Evolutionary conservation across 1,284 basidiomycete species (phyloP), one percentile per base, ranked within the genome.

Genomic region (Trametes polyzona): DNA sequence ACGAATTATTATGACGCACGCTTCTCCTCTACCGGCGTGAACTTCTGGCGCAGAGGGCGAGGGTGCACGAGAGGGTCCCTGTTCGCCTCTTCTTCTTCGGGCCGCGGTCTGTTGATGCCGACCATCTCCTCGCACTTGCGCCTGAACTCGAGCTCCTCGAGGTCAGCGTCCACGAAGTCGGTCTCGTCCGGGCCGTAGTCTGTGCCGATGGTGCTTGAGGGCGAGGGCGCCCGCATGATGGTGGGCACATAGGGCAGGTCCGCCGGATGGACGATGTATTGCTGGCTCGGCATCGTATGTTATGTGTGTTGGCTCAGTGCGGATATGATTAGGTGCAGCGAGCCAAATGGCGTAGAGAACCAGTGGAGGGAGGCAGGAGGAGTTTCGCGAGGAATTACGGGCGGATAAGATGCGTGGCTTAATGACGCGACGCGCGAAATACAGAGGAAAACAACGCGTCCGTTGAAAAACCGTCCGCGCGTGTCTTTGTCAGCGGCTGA

Each of bases 171-270:
- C 12, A 80, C 82, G 21, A 73, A 69, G 14, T 76, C 76, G 1
- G 86, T 87, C 63, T 84, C 81, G 67, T 90, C 88, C 23, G 76
- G 76, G 7, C 77, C 80, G 55, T 88, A 86, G 8, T 79, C 74
- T 27, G 87, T 88, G 49, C 85, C 87, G 39, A 91, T 79, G 6
- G 88, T 88, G 59, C 85, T 88, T 14, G 86, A 81, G 17, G 88
- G 88, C 3, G 88, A 90, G 1, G 87, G 79, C 5, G 83, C 78
- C 19, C 87, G 84, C 33, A 88, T 76, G 43, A 88, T 78, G 9
- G 87, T 86, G 6, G 83, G 78, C 17, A 83, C 84, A 63, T 90
- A 90, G 10, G 71, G 71, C 4, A 74, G 66, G 47, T 76, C 73
- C 26, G 67, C 68, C 11, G 69, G 68, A 44, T 73, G 72, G n/a